Evolutionary conservation across 1,139 yeast genomes (phyloP), one percentile per base, ranked within the genome.

Genomic region (Sugiyamaella paludigena): DNA sequence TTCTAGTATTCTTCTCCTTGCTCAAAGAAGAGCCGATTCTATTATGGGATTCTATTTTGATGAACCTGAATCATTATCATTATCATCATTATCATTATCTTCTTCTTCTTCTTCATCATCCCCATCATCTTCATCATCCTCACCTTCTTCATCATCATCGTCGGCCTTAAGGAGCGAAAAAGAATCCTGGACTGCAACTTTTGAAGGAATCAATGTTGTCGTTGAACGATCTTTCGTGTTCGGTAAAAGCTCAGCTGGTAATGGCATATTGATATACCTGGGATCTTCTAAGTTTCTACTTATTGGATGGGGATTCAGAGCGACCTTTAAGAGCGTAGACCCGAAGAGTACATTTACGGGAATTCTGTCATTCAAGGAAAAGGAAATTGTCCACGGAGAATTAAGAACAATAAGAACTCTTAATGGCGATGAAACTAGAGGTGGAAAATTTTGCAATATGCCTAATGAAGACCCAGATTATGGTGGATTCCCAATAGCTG

Each of bases 351-450:
- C 28, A 7, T 33, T 38, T 7, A 32, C 50, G 2, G 54, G 52
- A 13, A 40, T 51, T 10, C 16, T 43, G 15, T 31, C 36, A 2
- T 45, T 51, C 12, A 30, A 43, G 34, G 54, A 51, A 33, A 36
- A 32, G 24, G 7, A 16, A 9, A 30, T 39, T 7, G 46, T 33
- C 7, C 27, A 33, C n/a, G 50, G 50, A n/a, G 26, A 46, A 10
- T 37, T 43, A 1, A 32, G 29, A 13, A 48, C 50, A 7, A 19
- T 51, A 12, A 36, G 54, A 19, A 19, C 29, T 16, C 29, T 51
- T 24, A 51, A 51, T 27, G 54, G 54, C 1, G 54, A 51, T 40
- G 54, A 51, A 34, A 51, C 54, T 3, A 48, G 43, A 29, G 32
- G 45, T 19, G 54, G 54, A 7, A 24, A 15, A 6, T 33, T 42